Percentiles rank a stretch among this genome's conserved stretches.
These are phyloP conservation scores for Leccinum huronense DNA, from an alignment of 1,284 basidiomycete species.

Conservation along the genomic window DNA sequence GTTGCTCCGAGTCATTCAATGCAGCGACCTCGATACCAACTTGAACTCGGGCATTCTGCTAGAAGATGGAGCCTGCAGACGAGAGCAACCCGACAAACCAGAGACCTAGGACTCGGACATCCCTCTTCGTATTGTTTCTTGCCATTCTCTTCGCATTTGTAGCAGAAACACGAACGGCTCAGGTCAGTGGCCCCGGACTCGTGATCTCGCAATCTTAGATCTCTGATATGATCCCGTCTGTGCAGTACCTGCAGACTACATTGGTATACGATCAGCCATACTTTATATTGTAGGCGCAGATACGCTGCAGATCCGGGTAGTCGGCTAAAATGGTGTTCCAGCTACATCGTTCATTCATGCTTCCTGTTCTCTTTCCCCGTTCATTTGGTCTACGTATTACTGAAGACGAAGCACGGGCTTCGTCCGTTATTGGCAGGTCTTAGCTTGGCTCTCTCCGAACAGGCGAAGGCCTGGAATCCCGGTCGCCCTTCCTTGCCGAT, in stretches of 20 bases:
- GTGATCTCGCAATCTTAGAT: not conserved
- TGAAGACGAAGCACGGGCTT: constrained; percentile 47
- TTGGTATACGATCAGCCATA: constrained; percentile 72
- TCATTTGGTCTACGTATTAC: constrained; percentile 61
- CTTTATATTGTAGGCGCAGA: constrained; percentile 66
- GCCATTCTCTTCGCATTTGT: constrained; percentile 67
- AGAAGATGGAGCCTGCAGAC: constrained; percentile 17
- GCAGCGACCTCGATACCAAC: not conserved
- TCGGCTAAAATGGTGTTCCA: constrained; percentile 32
- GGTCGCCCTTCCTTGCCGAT: constrained; percentile 15
- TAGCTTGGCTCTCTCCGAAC: constrained; percentile 48
- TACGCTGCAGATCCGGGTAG: not conserved
- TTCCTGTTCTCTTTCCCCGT: constrained; percentile 69
- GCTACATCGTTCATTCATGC: constrained; percentile 74
- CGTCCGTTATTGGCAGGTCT: constrained; percentile 51
- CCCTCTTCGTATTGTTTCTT: constrained; percentile 35
- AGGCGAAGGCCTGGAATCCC: constrained; percentile 43
- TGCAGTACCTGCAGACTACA: constrained; percentile 71
- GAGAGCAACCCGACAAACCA: not conserved
- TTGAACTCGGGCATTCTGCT: not conserved
- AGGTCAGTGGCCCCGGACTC: constrained; percentile 43
- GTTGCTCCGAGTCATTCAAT: too few relatives aligned
- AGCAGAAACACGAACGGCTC: constrained; percentile 65
- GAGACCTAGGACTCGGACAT: constrained; percentile 36
- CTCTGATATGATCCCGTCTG: not conserved